Base-by-base conservation (phyloP, 1,284 basidiomycete species). In the Ustilago sp. region DNA sequence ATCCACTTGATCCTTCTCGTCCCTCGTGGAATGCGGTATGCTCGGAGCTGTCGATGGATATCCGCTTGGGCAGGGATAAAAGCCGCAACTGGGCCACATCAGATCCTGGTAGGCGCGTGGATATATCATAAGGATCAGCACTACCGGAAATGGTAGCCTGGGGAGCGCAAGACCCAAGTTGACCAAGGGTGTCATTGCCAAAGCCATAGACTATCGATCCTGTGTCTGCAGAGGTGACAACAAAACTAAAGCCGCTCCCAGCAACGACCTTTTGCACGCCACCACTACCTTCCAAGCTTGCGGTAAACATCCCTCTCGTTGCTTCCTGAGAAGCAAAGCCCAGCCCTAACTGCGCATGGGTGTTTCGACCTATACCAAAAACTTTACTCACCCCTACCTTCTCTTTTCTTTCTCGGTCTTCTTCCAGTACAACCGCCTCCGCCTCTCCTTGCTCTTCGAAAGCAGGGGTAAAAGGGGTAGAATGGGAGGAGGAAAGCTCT, bases 281-380 rank as follows among this genome's bases (percentile, higher is more conserved):
- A 4, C 54, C 48, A 15, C n/a, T 34, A 9, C 69, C 74, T 2
- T 28, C 4, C 0, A 77, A 32, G 4, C 45, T 2, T 8, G 68
- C 72, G 0, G 68, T 66, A 8, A 72, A 58, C 72, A 79, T 75
- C 0, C 76, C 76, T 0, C 76, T 34, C 3, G 76, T 79, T 1
- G 72, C 72, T 38, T 79, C 76, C n/a, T 79, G 71, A 13, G 39
- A 51, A 0, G 59, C 32, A 15, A 75, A 79, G 1, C 76, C 76
- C 1, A 79, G 41, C 13, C 76, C 76, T 2, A 79, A 50, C 47
- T 79, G 72, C 2, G 68, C 76, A 39, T 68, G 61, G 0, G 76
- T 75, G 32, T 79, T 79, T 6, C 68, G 15, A 0, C 76, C 76
- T 9, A 79, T 5, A 4, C 62, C 47, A 31, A 75, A 72, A 0